Evolutionary conservation across 345 rosid genomes (phyloP), one percentile per base, ranked within the genome.

Genomic region (Noccaea caerulescens): DNA sequence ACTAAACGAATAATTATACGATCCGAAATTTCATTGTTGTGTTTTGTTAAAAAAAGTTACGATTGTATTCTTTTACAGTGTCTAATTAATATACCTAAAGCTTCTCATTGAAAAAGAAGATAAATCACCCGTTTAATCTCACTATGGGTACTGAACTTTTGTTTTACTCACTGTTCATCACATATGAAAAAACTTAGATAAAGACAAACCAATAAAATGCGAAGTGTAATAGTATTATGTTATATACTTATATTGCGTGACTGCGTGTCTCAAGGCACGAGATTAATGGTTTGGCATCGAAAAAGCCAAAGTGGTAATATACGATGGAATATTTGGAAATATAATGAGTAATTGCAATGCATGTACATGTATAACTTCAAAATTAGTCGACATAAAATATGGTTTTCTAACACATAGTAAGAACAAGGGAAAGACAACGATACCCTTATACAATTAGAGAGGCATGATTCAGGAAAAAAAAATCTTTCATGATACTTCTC

Each of bases 321-420:
- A 80, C 80, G 72, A 69, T 74, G 83, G 82, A 85, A 80, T 81
- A 82, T 79, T 69, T 76, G 79, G 82, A 76, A 78, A 61, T 79
- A 76, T n/a, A n/a, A n/a, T n/a, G n/a, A n/a, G n/a, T n/a, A n/a
- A n/a, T n/a, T n/a, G n/a, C n/a, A n/a, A n/a, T n/a, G n/a, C n/a
- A n/a, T n/a, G n/a, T n/a, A n/a, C n/a, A n/a, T n/a, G n/a, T n/a
- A n/a, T n/a, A n/a, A n/a, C n/a, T n/a, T n/a, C n/a, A n/a, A n/a
- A n/a, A n/a, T n/a, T n/a, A n/a, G n/a, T n/a, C n/a, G n/a, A n/a
- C n/a, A n/a, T n/a, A n/a, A n/a, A n/a, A n/a, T n/a, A n/a, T n/a
- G n/a, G n/a, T n/a, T n/a, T n/a, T n/a, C n/a, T n/a, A n/a, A n/a
- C n/a, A n/a, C n/a, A n/a, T n/a, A n/a, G n/a, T n/a, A n/a, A 16